These are phyloP conservation scores for Penicillium waksmanii DNA, from an alignment of 495 filamentous ascomycete genomes.

Conservation along the genomic window DNA sequence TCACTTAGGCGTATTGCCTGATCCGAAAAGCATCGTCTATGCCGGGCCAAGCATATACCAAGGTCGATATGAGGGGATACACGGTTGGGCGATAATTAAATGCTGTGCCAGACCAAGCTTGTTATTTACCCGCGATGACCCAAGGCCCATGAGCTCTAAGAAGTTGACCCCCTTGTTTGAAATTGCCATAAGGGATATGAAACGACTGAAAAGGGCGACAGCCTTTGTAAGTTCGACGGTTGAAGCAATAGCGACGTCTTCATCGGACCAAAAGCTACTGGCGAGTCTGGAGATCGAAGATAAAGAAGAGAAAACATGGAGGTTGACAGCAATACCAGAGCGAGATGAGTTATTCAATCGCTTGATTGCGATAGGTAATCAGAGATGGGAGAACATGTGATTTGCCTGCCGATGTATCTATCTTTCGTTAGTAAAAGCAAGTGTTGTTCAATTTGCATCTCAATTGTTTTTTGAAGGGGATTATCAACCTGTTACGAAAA, in stretches of 20 bases:
- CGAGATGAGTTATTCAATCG: slow-evolving; percentile 79
- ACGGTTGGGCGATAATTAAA: slow-evolving; percentile 48
- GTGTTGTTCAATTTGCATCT: too few relatives aligned
- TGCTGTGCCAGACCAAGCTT: not conserved
- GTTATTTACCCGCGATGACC: slow-evolving; percentile 2
- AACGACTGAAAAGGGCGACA: not conserved
- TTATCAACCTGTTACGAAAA: too few relatives aligned
- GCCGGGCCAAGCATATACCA: slow-evolving; percentile 71
- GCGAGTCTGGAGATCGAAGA: slow-evolving; percentile 7
- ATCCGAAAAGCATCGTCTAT: slow-evolving; percentile 28
- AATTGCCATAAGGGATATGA: slow-evolving; percentile 7
- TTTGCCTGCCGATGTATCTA: not conserved
- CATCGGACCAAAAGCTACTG: slow-evolving; percentile 7
- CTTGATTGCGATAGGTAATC: slow-evolving; percentile 67
- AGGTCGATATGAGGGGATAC: slow-evolving; percentile 62
- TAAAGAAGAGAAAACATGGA: slow-evolving; percentile 7
- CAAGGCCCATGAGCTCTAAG: slow-evolving; percentile 2
- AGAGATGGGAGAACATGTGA: slow-evolving; percentile 66
- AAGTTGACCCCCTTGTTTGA: slow-evolving; percentile 1
- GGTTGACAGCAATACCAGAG: slow-evolving; percentile 65
- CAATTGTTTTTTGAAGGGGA: too few relatives aligned
- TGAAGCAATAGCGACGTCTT: slow-evolving; percentile 5
- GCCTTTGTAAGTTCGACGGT: slow-evolving; percentile 3
- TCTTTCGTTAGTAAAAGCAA: too few relatives aligned
- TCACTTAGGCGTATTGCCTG: slow-evolving; percentile 65